Evolutionary conservation across 768 basidiomycete genomes (phyloP), one percentile per base, ranked within the genome.

Genomic region (Auriscalpium orientale): DNA sequence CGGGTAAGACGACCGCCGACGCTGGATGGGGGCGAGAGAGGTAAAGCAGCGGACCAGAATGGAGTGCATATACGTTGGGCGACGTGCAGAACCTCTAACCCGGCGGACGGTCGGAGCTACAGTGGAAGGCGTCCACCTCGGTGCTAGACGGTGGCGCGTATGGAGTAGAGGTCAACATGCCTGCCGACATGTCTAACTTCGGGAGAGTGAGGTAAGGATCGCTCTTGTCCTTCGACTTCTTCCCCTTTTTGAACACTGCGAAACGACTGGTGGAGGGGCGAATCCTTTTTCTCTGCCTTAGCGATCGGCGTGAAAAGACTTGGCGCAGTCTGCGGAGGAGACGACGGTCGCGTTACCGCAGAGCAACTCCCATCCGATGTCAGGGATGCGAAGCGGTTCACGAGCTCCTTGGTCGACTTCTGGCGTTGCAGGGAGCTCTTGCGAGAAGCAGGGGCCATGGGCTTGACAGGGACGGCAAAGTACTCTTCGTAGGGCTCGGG

Each of bases 231-330:
- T 54, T 61, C 35, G 53, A 28, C 53, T 61, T 67, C 53, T 64
- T 68, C 46, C 67, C 70, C 66, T 80, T 84, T 69, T 77, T 84
- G 71, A 87, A 76, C 4, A 81, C 82, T 87, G 43, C 79, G 77
- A 58, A 88, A 70, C 16, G 85, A 87, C 65, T 80, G 80, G 21
- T 84, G 79, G 50, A 88, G 70, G 2, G 82, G 81, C 5, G 82
- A 85, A 9, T 70, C 67, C 50, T 67, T 68, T 64, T 77, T 83
- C 57, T 72, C 75, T 56, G 75, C 77, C 60, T 70, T 68, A 13
- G 63, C 46, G 8, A 45, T 54, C 33, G 64, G 51, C 8, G 58
- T 40, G 46, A 61, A 62, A 46, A 63, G 66, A 45, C 59, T 62
- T 54, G 64, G 45, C 54, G 51, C 11, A 62, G 40, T 13, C 15